Evolutionary conservation across 768 basidiomycete genomes (phyloP), one percentile per base, ranked within the genome.

Genomic region (Cubamyces lactineus): DNA sequence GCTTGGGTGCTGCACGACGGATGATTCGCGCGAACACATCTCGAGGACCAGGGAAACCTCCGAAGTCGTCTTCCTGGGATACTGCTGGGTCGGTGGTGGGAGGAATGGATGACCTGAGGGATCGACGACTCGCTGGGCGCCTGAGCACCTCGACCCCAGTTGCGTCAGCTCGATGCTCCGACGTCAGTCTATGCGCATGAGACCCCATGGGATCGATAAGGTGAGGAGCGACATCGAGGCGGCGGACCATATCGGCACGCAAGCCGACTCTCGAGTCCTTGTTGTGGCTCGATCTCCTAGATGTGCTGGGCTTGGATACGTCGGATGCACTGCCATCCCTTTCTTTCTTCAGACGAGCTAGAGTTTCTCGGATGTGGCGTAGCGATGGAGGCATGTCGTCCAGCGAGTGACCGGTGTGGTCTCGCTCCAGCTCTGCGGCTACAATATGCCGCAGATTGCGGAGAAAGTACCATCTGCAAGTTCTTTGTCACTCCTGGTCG

Each of bases 1-100:
- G 53, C 1, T 79, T 72, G 0, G 94, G 94, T 50, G 92, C 89
- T 17, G 86, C 65, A 30, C 74, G 75, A 12, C 75, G 63, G 11
- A 91, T 73, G 0, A 87, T 57, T 5, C 51, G 23, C 5, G 61
- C 54, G 16, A 16, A 64, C 23, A 71, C 2, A 8, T 61, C 62
- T n/a, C 41, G 56, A 1, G 75, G 70, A 53, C 74, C 72, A 19
- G 79, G 74, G 69, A 79, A 77, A 8, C 78, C 74, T 0, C 71
- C 72, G 34, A 71, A 68, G 49, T 60, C 53, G 38, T 65, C 67
- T 15, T 62, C 59, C 12, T 43, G 24, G 1, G 4, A 16, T 13
- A 16, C 16, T 5, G 45, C n/a, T n/a, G 57, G 26, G 17, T 47
- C 38, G 5, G 57, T 19, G 9, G 26, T 17, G 4, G 52, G 16